phyloP scores from a whole-genome alignment of 495 filamentous ascomycete genomes.

The Neurospora intermedia region DNA sequence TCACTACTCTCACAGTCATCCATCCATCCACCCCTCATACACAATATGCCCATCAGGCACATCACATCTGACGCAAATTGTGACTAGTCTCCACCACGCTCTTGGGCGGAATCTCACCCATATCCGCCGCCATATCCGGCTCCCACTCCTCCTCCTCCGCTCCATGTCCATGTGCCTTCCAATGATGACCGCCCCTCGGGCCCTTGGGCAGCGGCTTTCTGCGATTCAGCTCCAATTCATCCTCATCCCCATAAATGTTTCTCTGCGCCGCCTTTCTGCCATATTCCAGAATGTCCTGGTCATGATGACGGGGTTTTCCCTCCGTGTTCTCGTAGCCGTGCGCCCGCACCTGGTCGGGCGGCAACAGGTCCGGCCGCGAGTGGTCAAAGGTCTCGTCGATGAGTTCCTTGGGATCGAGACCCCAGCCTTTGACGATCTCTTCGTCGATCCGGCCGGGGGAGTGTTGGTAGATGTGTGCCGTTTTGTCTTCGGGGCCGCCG shows the following conservation, averaged over 20 bases:
- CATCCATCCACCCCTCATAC: too few species aligned
- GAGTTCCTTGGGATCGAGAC: constrained; percentile 3
- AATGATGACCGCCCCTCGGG: not conserved
- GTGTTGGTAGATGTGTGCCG: constrained; percentile 19
- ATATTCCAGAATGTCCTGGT: constrained; percentile 5
- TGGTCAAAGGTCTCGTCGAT: not conserved
- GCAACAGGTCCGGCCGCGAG: constrained; percentile 4
- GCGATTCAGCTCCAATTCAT: not conserved
- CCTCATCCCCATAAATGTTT: not conserved
- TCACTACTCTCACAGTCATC: not conserved
- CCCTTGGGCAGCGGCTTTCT: not conserved
- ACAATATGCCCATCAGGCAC: too few species aligned
- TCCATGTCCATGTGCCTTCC: not conserved
- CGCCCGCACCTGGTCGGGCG: constrained; percentile 1
- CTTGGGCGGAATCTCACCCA: constrained; percentile 1
- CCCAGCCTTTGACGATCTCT: constrained; percentile 4
- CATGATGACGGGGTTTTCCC: not conserved
- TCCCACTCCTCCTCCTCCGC: not conserved
- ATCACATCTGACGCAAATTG: not conserved
- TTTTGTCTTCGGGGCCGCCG: constrained; percentile 25
- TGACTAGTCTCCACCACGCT: not conserved
- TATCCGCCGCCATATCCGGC: not conserved
- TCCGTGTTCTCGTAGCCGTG: not conserved
- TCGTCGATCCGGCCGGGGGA: constrained; percentile 16
- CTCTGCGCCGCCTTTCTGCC: constrained; percentile 5